phyloP scores from a whole-genome alignment of 1,139 yeast species.

The Candida tetrigidarum region DNA sequence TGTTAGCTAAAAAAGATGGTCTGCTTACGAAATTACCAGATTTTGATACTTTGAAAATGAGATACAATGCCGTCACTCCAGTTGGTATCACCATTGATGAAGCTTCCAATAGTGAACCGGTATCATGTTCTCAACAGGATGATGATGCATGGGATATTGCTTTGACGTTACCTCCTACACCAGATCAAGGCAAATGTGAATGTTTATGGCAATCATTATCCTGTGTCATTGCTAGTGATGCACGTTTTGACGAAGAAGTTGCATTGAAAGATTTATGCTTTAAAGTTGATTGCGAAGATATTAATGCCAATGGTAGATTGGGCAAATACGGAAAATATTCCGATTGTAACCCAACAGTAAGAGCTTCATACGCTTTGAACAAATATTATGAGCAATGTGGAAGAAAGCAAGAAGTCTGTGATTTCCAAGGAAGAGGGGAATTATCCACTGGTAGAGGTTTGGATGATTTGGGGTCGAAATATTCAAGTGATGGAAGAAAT shows the following conservation, averaged over 20 bases:
- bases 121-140: conserved; percentile 11
- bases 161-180: conserved; percentile 53
- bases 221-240: conserved; percentile 49
- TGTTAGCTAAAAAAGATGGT: conserved; percentile 29
- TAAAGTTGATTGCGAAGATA: conserved; percentile 53
- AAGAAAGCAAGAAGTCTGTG: conserved; percentile 33
- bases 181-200: conserved; percentile 56
- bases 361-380: conserved; percentile 57
- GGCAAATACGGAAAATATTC: conserved; percentile 65
- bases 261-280: conserved; percentile 53
- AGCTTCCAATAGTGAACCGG: conserved; percentile 3
- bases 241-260: conserved; percentile 29
- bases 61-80: conserved; percentile 39
- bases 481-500: conserved; percentile 32
- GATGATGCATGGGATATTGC: conserved; percentile 47
- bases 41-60: conserved; percentile 37
- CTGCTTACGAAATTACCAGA: conserved; percentile 46
- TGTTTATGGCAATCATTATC: conserved; percentile 56
- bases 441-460: conserved; percentile 25
- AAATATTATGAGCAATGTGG: conserved; percentile 42
- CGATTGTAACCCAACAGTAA: conserved; percentile 55
- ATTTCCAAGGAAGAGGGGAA: conserved; percentile 43
- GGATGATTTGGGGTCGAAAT: conserved; percentile 25
- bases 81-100: conserved; percentile 13
- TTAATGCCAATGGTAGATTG: conserved; percentile 47